phyloP scores from a whole-genome alignment of 108 stramenopile genomes.

The Licmophora abbreviata region DNA sequence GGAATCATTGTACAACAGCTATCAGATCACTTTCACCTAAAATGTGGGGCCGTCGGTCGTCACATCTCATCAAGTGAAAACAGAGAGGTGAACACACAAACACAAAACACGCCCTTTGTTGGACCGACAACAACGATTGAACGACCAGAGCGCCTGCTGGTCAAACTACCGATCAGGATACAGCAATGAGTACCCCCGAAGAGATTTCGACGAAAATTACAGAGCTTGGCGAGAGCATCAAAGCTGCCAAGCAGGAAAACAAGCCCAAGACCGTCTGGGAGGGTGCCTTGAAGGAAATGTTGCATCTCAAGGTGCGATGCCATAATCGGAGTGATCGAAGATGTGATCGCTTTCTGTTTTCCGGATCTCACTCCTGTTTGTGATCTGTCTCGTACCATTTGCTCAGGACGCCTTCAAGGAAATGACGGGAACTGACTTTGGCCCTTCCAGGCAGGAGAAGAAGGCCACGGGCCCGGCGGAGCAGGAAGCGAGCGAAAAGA shows the following conservation, averaged over 20 bases:
- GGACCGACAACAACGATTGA: too few relatives aligned
- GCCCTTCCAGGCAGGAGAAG: slow-evolving; percentile 31
- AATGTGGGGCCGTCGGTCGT: too few relatives aligned
- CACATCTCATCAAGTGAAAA: too few relatives aligned
- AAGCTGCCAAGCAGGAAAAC: slow-evolving; percentile 56
- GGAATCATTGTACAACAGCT: too few relatives aligned
- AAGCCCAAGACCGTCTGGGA: slow-evolving; percentile 81
- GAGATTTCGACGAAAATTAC: slow-evolving; percentile 44
- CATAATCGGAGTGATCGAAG: neutral
- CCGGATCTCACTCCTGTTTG: neutral
- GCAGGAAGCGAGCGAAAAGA: slow-evolving; percentile 69
- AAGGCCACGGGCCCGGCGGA: slow-evolving; percentile 21
- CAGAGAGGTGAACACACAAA: too few relatives aligned
- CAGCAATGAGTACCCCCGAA: slow-evolving; percentile 6
- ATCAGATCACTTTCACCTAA: too few relatives aligned
- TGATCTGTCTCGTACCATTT: neutral
- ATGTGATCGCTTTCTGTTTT: slow-evolving; percentile 3
- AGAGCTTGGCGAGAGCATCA: slow-evolving; percentile 63
- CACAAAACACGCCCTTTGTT: too few relatives aligned
- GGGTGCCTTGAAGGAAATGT: slow-evolving; percentile 57
- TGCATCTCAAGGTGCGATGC: slow-evolving; percentile 46
- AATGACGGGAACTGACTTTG: slow-evolving; percentile 55
- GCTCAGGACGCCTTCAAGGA: slow-evolving; percentile 54
- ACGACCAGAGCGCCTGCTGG: too few relatives aligned
- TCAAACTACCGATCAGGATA: too few relatives aligned